Evolutionary conservation across 1,284 basidiomycete genomes (phyloP).

Genomic region (Crucibulum cyathiforme): DNA sequence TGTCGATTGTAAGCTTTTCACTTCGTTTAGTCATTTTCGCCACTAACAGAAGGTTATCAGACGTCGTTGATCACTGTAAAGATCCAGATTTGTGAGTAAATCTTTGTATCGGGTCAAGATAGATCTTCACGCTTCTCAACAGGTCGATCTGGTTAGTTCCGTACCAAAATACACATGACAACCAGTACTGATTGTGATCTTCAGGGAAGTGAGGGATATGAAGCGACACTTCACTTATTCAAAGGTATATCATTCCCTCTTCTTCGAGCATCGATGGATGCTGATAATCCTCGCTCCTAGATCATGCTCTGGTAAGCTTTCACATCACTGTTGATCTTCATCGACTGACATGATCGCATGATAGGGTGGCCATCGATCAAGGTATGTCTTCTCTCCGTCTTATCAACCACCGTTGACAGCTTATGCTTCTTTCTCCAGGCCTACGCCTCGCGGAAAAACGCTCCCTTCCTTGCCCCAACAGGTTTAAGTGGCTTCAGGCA

Average conservation of each 20-base stretch:
- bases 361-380: conserved; percentile 90
- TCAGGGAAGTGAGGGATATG: conserved; percentile 84
- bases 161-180: conserved; percentile 20
- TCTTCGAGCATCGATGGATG: not conserved
- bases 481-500: conserved; percentile 73
- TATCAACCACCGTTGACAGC: not conserved
- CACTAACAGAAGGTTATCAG: conserved; percentile 37
- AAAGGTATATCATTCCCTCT: conserved; percentile 57
- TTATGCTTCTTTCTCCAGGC: conserved; percentile 44
- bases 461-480: conserved; percentile 76
- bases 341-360: not conserved
- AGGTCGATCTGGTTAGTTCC: conserved; percentile 47
- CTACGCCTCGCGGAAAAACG: conserved; percentile 91
- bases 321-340: not conserved
- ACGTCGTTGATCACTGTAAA: conserved; percentile 68
- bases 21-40: not conserved
- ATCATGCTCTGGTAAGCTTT: conserved; percentile 82
- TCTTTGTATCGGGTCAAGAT: conserved; percentile 3
- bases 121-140: conserved; percentile 25
- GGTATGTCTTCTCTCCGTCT: conserved; percentile 45
- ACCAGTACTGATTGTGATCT: conserved; percentile 1
- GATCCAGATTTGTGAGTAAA: conserved; percentile 76
- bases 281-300: conserved; percentile 37
- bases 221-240: conserved; percentile 90
- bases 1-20: conserved; percentile 64